Evolutionary conservation across 2,329 filamentous ascomycete genomes (phyloP), one percentile per base, ranked within the genome.

Genomic region (Escovopsis sp.): DNA sequence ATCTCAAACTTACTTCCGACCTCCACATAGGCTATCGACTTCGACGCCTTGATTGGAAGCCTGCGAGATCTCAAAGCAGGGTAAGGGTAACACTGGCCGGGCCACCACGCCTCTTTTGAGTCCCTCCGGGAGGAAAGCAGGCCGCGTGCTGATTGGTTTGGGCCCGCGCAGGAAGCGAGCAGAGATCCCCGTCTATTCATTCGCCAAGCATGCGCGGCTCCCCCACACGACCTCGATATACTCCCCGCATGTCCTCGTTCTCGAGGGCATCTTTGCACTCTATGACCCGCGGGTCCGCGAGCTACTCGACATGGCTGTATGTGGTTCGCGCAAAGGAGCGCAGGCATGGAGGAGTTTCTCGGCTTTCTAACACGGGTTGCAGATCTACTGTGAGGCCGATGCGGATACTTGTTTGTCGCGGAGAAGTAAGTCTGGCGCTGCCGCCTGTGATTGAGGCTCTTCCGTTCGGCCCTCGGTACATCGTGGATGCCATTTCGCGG

Each of bases 321-420:
- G 54, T 48, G 21, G 21, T 8, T 25, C 21, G 21, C 21, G 8
- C 4, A 11, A 11, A 8, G 8, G 21, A 25, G 21, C n/a, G n/a
- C n/a, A n/a, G n/a, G n/a, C n/a, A n/a, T n/a, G n/a, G n/a, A n/a
- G n/a, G n/a, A n/a, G n/a, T 4, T 3, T 25, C 7, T 8, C 8
- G 3, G 21, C 11, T 25, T 9, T 25, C 38, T 43, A 34, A 45
- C 29, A 3, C 12, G 13, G n/a, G 7, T n/a, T 25, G 10, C 45
- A 75, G 80, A 92, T 98, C 35, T 98, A 94, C 54, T 92, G 90
- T 40, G 90, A 96, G 58, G 92, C 90, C 28, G 90, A 98, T 56
- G 79, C 81, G 43, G 90, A 98, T 56, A 81, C 92, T 2, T 98
- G 90, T 53, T 67, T 98, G 33, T 88, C 87, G 18, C 70, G 88